These are phyloP conservation scores for Irpex lacteus DNA, from an alignment of 1,284 basidiomycete species.

Conservation along the genomic window DNA sequence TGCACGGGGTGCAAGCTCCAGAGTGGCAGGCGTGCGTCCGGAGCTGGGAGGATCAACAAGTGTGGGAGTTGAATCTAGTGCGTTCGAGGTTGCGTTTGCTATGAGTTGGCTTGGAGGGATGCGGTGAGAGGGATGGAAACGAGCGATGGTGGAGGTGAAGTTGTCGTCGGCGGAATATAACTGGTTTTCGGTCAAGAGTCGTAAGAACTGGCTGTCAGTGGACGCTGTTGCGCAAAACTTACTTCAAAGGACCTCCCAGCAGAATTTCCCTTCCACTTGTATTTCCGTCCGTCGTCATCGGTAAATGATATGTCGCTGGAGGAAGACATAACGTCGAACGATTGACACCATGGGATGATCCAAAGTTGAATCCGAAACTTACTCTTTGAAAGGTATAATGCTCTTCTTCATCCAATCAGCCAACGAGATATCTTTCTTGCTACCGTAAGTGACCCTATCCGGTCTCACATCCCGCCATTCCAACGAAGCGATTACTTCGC, in stretches of 20 bases:
- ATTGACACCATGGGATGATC: no score
- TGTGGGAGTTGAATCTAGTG: constrained; percentile 10
- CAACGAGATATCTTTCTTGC: constrained; percentile 18
- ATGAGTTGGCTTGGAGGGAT: constrained; percentile 13
- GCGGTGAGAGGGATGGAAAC: constrained; percentile 31
- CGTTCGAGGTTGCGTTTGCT: background rate
- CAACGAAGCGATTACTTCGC: constrained; percentile 22
- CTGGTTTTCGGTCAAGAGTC: constrained; percentile 20
- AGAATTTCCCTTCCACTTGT: constrained; percentile 40
- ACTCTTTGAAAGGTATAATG: constrained; percentile 37
- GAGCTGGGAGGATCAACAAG: constrained; percentile 13
- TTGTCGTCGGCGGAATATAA: constrained; percentile 32
- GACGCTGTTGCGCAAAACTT: background rate
- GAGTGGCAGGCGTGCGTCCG: constrained; percentile 23
- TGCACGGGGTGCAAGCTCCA: constrained; percentile 33
- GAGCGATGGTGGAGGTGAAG: constrained; percentile 31
- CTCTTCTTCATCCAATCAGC: constrained; percentile 43
- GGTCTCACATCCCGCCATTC: constrained; percentile 23
- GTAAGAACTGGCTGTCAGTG: background rate
- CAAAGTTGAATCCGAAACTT: background rate
- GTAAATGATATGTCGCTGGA: constrained; percentile 35
- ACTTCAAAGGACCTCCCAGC: constrained; percentile 37
- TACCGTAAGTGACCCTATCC: constrained; percentile 20
- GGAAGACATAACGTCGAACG: background rate
- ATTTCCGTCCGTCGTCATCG: constrained; percentile 33